These are phyloP conservation scores for Leptographium flavum DNA, from an alignment of 2,329 filamentous ascomycete species.

Conservation along the genomic window DNA sequence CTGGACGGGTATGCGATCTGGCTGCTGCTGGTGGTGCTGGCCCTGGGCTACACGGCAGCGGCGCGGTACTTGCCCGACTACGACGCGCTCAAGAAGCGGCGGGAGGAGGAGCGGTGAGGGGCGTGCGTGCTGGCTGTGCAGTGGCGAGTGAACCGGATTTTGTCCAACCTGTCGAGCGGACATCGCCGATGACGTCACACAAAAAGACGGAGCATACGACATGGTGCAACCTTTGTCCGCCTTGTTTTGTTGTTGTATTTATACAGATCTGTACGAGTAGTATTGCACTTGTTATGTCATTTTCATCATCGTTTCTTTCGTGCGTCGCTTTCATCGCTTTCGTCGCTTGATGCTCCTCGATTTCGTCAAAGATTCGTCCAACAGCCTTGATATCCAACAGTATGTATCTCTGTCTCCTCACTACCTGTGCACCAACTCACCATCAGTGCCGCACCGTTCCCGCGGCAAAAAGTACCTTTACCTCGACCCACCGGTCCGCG, in stretches of 20 bases:
- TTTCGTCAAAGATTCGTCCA: no score
- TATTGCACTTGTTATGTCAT: no score
- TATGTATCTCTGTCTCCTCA: background rate
- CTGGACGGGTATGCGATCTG: conserved; percentile 52
- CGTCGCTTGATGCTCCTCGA: no score
- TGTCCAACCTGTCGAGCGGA: no score
- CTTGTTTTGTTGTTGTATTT: background rate
- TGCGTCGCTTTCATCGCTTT: no score
- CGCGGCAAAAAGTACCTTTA: conserved; percentile 25
- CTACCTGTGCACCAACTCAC: background rate
- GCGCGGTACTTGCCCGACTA: conserved; percentile 22
- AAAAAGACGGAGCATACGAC: no score
- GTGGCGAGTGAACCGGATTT: no score
- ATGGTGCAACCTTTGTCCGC: no score
- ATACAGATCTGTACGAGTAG: background rate
- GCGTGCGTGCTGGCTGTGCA: no score
- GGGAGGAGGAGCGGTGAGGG: conserved; percentile 2
- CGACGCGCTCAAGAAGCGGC: conserved; percentile 12
- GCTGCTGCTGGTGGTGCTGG: conserved; percentile 35
- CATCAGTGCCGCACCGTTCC: conserved; percentile 9
- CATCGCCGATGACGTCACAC: no score
- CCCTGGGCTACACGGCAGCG: conserved; percentile 18
- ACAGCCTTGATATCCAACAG: background rate
- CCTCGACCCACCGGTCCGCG: conserved; percentile 23
- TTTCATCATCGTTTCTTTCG: no score